Percentiles rank a stretch among this genome's conserved stretches.
These are phyloP conservation scores for Saccharomycopsis javanensis DNA, from an alignment of 805 yeast genomes.

Conservation along the genomic window DNA sequence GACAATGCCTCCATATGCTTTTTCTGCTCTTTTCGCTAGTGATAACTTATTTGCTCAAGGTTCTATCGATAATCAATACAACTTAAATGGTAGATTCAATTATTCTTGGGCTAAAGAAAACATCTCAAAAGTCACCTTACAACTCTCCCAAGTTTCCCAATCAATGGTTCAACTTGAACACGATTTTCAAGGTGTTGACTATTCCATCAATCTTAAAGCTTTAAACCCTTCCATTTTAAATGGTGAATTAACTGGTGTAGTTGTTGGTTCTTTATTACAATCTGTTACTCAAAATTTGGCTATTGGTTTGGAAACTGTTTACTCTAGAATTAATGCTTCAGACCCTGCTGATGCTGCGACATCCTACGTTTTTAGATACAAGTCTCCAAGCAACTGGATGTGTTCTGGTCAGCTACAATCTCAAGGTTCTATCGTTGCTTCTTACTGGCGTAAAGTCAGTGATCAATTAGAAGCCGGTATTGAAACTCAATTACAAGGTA, in stretches of 20 bases:
- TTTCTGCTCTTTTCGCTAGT: slow-evolving; percentile 80
- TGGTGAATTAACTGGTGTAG: slow-evolving; percentile 80
- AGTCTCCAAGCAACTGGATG: slow-evolving; percentile 73
- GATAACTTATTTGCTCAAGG: slow-evolving; percentile 86
- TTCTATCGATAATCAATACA: slow-evolving; percentile 75
- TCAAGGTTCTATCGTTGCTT: slow-evolving; percentile 79
- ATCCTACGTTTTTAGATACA: slow-evolving; percentile 84
- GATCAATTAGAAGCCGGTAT: slow-evolving; percentile 93
- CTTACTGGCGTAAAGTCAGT: slow-evolving; percentile 90
- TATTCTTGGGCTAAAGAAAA: slow-evolving; percentile 79
- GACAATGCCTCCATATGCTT: slow-evolving; percentile 81
- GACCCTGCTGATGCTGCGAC: slow-evolving; percentile 86
- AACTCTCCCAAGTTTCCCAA: slow-evolving; percentile 81
- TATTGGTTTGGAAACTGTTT: slow-evolving; percentile 86
- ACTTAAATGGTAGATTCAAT: slow-evolving; percentile 81
- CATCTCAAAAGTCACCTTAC: slow-evolving; percentile 77
- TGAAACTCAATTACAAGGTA: slow-evolving; percentile 74
- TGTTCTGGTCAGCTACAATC: slow-evolving; percentile 91
- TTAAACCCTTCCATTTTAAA: slow-evolving; percentile 77
- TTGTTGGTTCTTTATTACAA: slow-evolving; percentile 86
- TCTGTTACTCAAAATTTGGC: slow-evolving; percentile 75
- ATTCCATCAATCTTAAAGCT: slow-evolving; percentile 79
- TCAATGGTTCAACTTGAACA: slow-evolving; percentile 94
- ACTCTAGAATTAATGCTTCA: slow-evolving; percentile 59
- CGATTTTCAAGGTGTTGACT: slow-evolving; percentile 85